Base-by-base conservation (phyloP, 495 filamentous ascomycete genomes). In the Evansstolkia leycettana region DNA sequence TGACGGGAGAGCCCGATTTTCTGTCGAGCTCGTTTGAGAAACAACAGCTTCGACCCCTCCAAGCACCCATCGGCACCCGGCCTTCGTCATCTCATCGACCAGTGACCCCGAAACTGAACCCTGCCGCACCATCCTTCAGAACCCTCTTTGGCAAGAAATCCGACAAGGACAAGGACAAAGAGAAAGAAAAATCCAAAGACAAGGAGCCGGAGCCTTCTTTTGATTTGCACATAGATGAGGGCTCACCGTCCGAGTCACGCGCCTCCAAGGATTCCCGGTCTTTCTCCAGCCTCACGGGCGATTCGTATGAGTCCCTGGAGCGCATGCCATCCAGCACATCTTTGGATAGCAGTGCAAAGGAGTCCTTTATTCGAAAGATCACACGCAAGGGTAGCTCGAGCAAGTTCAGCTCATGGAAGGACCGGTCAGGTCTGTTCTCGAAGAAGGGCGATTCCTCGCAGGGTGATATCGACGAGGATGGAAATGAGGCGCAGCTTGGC, bases 341-440 rank as follows among this genome's bases (percentile, higher is more conserved):
- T 8, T 71, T 73, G 11, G 82, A 88, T 29, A 68, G 73, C 28
- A 61, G 54, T 8, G 63, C 69, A 2, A 75, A 75, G 43, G 74
- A 76, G 44, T 72, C 75, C 2, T 70, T 85, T 27, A 72, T 78
- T 42, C 70, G 77, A 40, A 81, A 84, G 49, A 72, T 88, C 40
- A 78, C 82, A 15, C 77, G 82, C 31, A 88, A 88, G 50, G 73
- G 81, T 37, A 83, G 78, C 56, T 82, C 80, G 13, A 73, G 78
- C 52, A 88, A 86, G 55, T 86, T 86, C 57, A 80, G 76, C 47
- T 72, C 80, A 5, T 82, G 78, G 43, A 78, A 82, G 43, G 71
- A 75, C 33, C 76, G 80, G 37, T 73, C 70, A 15, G 64, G 70
- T 12, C 51, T 76, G 5, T 71, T 78, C 34, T 76, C 67, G 27